Evolutionary conservation across 441 rosid species (phyloP), one percentile per base, ranked within the genome.

Genomic region (Mallotus japonicus): DNA sequence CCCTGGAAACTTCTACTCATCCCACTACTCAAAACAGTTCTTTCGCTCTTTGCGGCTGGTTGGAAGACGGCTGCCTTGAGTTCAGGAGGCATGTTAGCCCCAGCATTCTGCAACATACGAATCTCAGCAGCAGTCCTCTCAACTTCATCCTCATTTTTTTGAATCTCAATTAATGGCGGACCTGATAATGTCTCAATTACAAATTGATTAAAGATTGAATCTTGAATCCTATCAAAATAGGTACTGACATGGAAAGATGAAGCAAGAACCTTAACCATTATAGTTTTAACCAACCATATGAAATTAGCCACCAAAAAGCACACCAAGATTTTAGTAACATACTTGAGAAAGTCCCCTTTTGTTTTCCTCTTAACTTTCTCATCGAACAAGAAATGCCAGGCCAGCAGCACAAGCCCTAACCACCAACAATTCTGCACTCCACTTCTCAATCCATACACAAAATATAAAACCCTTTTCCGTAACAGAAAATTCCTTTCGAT

Each of bases 391-490:
- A 76, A 63, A 74, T 75, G 80, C 94, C 97, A 91, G 10, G 92
- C 80, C 10, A 86, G 11, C 22, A 88, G 68, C 24, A 91, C 95
- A 6, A 89, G 80, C 58, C 90, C 89, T 51, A 91, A 74, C 92
- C 98, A 89, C 60, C 83, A 65, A 63, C 97, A 91, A 77, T 93
- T 93, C 69, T 88, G 94, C 1, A 93, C 98, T 3, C 92, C 90
- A 32, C 69, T 87, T 57, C 85, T 80, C 17, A 92, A 71, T 0
- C 97, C 93, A n/a, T 92, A 92, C 6, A 92, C 96, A 32, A 92
- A 92, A 75, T 90, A 92, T 58, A 92, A 72, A 62, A 92, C 87
- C 76, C 83, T 80, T 74, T 90, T 90, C 8, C 93, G 73, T 17
- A 90, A 32, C 6, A 84, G 53, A 66, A 92, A 89, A 61, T 89